Percentiles rank a stretch among this genome's conserved stretches.
These are phyloP conservation scores for Hibiscus tridactylites DNA, from an alignment of 345 rosid species.

Conservation along the genomic window DNA sequence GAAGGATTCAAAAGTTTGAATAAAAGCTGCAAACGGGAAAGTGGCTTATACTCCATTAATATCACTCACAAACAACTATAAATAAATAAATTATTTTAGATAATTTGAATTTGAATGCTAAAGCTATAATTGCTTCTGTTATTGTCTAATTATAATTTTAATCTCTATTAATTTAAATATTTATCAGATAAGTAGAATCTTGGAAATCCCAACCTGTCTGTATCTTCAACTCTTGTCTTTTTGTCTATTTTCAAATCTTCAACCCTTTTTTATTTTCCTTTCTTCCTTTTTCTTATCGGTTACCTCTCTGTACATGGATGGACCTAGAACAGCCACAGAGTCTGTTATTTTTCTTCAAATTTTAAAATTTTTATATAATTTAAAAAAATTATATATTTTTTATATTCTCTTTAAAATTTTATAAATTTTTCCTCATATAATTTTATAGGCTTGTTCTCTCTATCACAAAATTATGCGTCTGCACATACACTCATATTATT, in stretches of 20 bases:
- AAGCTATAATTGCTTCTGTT: background rate
- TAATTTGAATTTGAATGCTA: background rate
- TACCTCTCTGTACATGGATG: too few species aligned
- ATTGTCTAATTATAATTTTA: background rate
- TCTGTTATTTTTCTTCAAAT: too few species aligned
- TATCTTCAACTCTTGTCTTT: slow-evolving; percentile 20
- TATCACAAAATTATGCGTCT: background rate
- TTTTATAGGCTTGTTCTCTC: too few species aligned
- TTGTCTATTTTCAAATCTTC: slow-evolving; percentile 29
- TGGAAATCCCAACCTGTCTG: slow-evolving; percentile 25
- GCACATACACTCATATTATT: background rate
- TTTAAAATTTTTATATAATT: too few species aligned
- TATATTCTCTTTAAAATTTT: too few species aligned
- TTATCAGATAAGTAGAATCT: background rate
- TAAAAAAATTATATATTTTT: too few species aligned
- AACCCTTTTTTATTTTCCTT: slow-evolving; percentile 6
- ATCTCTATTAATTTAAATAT: background rate
- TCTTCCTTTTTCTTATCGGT: background rate
- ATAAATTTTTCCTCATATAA: too few species aligned
- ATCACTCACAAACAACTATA: background rate
- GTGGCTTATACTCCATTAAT: background rate
- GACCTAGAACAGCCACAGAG: too few species aligned
- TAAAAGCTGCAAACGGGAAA: slow-evolving; percentile 16
- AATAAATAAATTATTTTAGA: too few species aligned
- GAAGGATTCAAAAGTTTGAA: slow-evolving; percentile 22